Evolutionary conservation across 495 filamentous ascomycete species (phyloP).

Genomic region (Tuber umbilicatum): DNA sequence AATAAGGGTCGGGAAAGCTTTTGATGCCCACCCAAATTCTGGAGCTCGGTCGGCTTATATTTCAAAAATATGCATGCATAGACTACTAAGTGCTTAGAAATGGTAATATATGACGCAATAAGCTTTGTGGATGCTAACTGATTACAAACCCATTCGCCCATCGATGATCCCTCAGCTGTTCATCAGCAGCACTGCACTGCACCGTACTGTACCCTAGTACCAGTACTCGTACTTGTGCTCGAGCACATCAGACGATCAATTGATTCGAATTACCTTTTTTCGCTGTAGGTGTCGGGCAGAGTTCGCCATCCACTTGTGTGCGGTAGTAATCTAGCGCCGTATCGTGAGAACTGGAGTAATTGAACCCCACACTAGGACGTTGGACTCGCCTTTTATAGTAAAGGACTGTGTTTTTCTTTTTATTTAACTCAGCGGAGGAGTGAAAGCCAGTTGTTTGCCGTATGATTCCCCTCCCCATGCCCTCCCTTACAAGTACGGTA

Average conservation of each 20-base stretch:
- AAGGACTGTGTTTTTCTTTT: neutral
- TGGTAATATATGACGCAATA: slow-evolving; percentile 22
- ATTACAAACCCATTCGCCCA: neutral
- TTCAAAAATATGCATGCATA: slow-evolving; percentile 6
- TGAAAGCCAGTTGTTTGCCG: too few relatives aligned
- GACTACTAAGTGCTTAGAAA: slow-evolving; percentile 29
- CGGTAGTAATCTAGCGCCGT: neutral
- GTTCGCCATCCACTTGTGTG: neutral
- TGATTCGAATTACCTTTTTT: neutral
- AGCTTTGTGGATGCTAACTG: slow-evolving; percentile 3
- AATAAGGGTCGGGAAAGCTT: neutral
- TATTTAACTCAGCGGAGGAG: too few relatives aligned
- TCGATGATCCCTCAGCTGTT: neutral
- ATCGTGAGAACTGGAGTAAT: too few relatives aligned
- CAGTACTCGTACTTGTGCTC: neutral
- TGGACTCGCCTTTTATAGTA: neutral
- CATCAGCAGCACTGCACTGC: neutral
- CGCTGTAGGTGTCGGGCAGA: neutral
- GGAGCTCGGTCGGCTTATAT: neutral
- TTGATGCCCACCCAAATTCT: slow-evolving; percentile 9
- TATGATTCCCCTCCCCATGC: too few relatives aligned
- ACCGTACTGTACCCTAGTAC: too few relatives aligned
- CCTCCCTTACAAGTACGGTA: too few relatives aligned
- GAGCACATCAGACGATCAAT: neutral
- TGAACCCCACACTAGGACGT: too few relatives aligned